Base-by-base conservation (phyloP, 2,329 filamentous ascomycete genomes). In the Verticillium zaregamsianum region DNA sequence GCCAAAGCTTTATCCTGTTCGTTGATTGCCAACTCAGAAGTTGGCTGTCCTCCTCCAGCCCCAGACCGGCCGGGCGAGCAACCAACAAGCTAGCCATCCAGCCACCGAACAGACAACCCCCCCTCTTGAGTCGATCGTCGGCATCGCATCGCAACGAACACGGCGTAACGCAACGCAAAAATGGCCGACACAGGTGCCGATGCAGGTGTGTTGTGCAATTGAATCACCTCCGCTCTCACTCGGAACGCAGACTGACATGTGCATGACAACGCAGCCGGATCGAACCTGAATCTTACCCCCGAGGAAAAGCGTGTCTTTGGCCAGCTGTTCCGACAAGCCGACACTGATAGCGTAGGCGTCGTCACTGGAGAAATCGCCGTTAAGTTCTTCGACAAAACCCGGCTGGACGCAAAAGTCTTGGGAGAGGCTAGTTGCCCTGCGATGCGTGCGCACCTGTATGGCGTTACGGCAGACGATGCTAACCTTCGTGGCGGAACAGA, bases 351-450 rank as follows among this genome's bases (percentile, higher is more conserved):
- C 73, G 89, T 97, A 62, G 93, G 93, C 61, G 93, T 98, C 66
- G 92, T 99, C 37, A 97, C 95, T 20, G 95, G 95, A 76, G 95
- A 99, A 77, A 86, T 96, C 64, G 95, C 95, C 63, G 93, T 99
- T 75, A 92, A 93, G 74, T 98, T 99, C 82, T 99, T 99, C 73
- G 93, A 98, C 77, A 95, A 95, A 82, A 98, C 95, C 55, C 89
- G 91, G 68, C 83, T 99, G 57, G 88, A 94, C 64, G 92, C 93
- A 60, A 88, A 91, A 65, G 84, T 95, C 57, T 83, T 99, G 63
- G 95, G 94, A 76, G 89, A 96, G 86, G 91, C 94, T 78, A 68
- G 86, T 81, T 20, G 23, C n/a, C n/a, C 39, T 5, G 45, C 45
- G 45, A 52, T 20, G 20, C 45, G 8, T 6, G n/a, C 45, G 20